phyloP scores from a whole-genome alignment of 139 green algal species.

The Chlamydomonas sp. region DNA sequence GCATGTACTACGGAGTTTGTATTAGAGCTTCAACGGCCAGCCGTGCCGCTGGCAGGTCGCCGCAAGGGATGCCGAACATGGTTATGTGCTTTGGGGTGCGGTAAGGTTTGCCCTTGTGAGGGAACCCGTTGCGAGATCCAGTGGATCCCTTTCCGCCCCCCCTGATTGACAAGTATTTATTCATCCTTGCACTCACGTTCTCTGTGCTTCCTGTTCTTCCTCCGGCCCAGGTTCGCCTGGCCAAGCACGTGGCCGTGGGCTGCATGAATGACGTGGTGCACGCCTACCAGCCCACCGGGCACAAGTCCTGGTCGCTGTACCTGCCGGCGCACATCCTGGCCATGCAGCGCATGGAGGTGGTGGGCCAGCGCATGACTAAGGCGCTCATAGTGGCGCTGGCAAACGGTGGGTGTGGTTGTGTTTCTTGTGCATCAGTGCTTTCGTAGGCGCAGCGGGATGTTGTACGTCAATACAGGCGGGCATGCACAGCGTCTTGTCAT shows the following conservation, averaged over 20 bases:
- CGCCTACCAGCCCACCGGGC: conserved; percentile 65
- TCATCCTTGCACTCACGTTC: too few species aligned
- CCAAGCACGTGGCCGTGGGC: conserved; percentile 66
- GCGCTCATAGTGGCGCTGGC: conserved; percentile 68
- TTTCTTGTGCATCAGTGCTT: background rate
- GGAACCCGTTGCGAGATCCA: too few species aligned
- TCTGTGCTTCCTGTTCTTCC: background rate
- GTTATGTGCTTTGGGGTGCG: too few species aligned
- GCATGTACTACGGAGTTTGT: background rate
- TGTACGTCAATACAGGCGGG: background rate
- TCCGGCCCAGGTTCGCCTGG: conserved; percentile 35
- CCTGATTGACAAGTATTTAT: too few species aligned
- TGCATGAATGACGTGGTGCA: conserved; percentile 81
- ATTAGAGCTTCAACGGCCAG: background rate
- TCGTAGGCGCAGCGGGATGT: background rate
- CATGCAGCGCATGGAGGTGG: conserved; percentile 66
- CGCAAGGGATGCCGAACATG: too few species aligned
- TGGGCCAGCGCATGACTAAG: conserved; percentile 47
- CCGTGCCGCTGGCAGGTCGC: too few species aligned
- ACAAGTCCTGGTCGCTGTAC: conserved; percentile 77
- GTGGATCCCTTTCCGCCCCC: too few species aligned
- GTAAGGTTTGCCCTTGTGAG: too few species aligned
- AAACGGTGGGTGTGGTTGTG: conserved; percentile 56
- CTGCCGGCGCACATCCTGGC: conserved; percentile 63
- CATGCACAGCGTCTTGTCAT: too few species aligned